phyloP scores from a whole-genome alignment of 805 yeast species.

The Suhomyces sp. region DNA sequence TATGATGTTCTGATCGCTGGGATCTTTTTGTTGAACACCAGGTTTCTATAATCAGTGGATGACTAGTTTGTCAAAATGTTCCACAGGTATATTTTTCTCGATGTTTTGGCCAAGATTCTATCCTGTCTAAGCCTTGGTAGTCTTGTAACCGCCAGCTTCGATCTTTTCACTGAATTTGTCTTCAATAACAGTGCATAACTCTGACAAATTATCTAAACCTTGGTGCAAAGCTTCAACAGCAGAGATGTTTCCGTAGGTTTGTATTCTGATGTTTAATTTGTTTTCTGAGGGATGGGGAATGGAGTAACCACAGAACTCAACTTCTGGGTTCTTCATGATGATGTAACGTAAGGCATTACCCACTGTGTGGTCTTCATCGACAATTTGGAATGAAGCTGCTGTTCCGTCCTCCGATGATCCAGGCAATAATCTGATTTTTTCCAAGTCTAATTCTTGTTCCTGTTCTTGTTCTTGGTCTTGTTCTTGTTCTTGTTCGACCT shows the following conservation, averaged over 20 bases:
- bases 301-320: constrained; percentile 97
- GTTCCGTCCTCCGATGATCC: constrained; percentile 92
- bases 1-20: no score
- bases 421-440: constrained; percentile 67
- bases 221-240: constrained; percentile 92
- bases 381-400: constrained; percentile 89
- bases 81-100: no score
- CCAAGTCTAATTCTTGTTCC: constrained; percentile 50
- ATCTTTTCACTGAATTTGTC: constrained; percentile 70
- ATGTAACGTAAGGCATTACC: constrained; percentile 93
- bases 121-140: no score
- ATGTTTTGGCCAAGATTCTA: no score
- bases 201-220: constrained; percentile 83
- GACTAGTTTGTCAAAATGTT: no score
- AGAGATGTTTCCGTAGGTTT: constrained; percentile 81
- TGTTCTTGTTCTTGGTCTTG: constrained; percentile 29
- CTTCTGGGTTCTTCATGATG: constrained; percentile 96
- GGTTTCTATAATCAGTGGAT: no score
- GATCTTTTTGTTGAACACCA: no score
- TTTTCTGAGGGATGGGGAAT: constrained; percentile 98
- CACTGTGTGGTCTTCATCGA: constrained; percentile 93
- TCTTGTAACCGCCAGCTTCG: constrained; percentile 51
- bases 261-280: constrained; percentile 85
- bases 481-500: constrained; percentile 19
- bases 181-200: constrained; percentile 81